phyloP scores from a whole-genome alignment of 495 filamentous ascomycete genomes.

The Bombardia bombarda region DNA sequence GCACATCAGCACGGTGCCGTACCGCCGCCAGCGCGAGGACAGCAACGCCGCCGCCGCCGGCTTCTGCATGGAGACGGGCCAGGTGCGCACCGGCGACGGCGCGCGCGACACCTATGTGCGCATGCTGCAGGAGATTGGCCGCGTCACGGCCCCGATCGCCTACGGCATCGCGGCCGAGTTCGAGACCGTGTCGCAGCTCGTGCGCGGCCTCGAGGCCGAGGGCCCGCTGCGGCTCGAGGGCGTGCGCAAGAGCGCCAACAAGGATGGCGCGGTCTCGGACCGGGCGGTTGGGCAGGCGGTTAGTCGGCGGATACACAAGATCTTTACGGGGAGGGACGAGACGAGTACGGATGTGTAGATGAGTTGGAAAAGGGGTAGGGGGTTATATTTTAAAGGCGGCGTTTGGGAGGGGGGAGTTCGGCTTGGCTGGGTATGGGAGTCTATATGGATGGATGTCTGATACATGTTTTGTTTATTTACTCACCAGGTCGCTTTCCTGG shows the following conservation, averaged over 20 bases:
- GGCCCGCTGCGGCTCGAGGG: conserved; percentile 56
- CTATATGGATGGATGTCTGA: no score
- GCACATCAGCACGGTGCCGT: conserved; percentile 71
- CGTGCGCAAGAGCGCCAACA: conserved; percentile 59
- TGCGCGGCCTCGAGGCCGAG: conserved; percentile 47
- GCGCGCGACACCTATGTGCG: conserved; percentile 61
- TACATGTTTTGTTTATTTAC: no score
- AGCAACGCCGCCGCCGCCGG: conserved; percentile 40
- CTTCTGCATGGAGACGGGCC: conserved; percentile 79
- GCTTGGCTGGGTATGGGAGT: no score
- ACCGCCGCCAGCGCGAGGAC: conserved; percentile 41
- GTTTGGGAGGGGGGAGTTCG: no score
- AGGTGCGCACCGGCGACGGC: conserved; percentile 66
- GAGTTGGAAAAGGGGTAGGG: no score
- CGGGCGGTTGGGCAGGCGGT: conserved; percentile 58
- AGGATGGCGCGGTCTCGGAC: conserved; percentile 57
- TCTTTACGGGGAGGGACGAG: conserved; percentile 64
- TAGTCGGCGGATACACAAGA: conserved; percentile 65
- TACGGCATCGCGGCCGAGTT: conserved; percentile 61
- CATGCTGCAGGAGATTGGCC: conserved; percentile 71
- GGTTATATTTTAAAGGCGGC: no score
- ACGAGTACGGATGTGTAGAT: conserved; percentile 62
- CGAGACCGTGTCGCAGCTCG: conserved; percentile 47
- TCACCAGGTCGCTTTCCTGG: no score
- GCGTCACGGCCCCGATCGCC: conserved; percentile 66